Conservation (phyloP, 2,329 filamentous ascomycete species). For the Botrytis medusae region DNA sequence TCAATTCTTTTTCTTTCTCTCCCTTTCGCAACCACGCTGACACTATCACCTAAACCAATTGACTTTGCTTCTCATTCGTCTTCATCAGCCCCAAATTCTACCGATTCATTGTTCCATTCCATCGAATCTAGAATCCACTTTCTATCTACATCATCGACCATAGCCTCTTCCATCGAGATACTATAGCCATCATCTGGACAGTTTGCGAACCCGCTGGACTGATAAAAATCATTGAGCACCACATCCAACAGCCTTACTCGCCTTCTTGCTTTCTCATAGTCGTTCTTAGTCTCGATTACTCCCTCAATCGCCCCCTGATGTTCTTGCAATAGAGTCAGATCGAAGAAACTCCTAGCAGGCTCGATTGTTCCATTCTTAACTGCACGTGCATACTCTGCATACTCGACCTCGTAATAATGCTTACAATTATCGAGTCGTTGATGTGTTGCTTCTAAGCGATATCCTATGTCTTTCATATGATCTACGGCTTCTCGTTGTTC, state of each 20-base stretch:
- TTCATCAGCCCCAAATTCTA: neutral
- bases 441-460: constrained; percentile 9
- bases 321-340: constrained; percentile 21
- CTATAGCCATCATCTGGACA: constrained; percentile 28
- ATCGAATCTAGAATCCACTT: constrained; percentile 28
- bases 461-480: constrained; percentile 1
- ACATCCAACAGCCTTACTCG: constrained; percentile 21
- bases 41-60: constrained; percentile 8
- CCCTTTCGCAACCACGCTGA: constrained; percentile 17
- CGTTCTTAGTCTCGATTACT: constrained; percentile 22
- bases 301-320: constrained; percentile 12
- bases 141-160: constrained; percentile 24
- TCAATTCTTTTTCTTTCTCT: constrained; percentile 20
- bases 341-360: constrained; percentile 24
- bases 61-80: constrained; percentile 16
- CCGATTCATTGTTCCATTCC: constrained; percentile 5
- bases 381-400: constrained; percentile 10
- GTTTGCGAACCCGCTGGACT: constrained; percentile 26
- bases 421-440: constrained; percentile 24
- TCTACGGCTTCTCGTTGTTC: constrained; percentile 10
- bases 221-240: constrained; percentile 17
- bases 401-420: constrained; percentile 20
- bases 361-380: constrained; percentile 9
- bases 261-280: constrained; percentile 9
- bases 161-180: constrained; percentile 25